A percentile compares a stretch with the other conserved stretches of the same genome.
These are phyloP conservation scores for Aspergillus campestris DNA, from an alignment of 495 filamentous ascomycete genomes.

Conservation along the genomic window DNA sequence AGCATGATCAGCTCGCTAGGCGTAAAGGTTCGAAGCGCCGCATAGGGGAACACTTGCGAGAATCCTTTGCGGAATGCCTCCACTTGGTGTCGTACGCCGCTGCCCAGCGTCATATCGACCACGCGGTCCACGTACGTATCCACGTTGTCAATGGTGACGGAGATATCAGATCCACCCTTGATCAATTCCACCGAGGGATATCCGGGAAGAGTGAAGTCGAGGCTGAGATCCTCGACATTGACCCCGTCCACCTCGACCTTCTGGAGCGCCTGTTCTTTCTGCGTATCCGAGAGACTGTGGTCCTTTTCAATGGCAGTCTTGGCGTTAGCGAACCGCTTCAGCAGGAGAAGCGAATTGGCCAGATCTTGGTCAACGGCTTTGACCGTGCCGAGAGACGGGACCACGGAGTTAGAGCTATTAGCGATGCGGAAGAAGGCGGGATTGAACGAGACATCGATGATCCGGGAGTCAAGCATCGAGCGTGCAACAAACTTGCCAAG, in stretches of 20 bases:
- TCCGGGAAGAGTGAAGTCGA: conserved; percentile 93
- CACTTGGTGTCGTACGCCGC: conserved; percentile 78
- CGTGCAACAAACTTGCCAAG: conserved; percentile 96
- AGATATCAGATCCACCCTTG: conserved; percentile 58
- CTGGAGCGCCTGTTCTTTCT: conserved; percentile 61
- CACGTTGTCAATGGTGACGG: conserved; percentile 85
- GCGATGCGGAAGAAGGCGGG: conserved; percentile 95
- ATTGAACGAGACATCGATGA: conserved; percentile 97
- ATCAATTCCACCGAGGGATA: conserved; percentile 85
- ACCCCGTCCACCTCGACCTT: conserved; percentile 64
- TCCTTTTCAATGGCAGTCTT: conserved; percentile 77
- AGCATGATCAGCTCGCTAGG: conserved; percentile 94
- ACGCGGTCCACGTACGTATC: conserved; percentile 80
- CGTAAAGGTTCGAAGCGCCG: conserved; percentile 87
- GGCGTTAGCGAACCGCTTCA: conserved; percentile 77
- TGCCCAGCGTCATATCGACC: conserved; percentile 82
- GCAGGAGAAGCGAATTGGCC: conserved; percentile 73
- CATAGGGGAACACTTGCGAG: conserved; percentile 93
- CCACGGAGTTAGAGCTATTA: conserved; percentile 60
- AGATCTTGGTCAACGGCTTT: conserved; percentile 82
- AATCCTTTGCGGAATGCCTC: conserved; percentile 90
- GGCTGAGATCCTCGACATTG: conserved; percentile 72
- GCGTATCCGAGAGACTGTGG: conserved; percentile 47
- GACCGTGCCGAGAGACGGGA: conserved; percentile 85
- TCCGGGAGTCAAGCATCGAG: conserved; percentile 96